Conservation (phyloP, 805 yeast genomes). For the Lachancea kluyveri region DNA sequence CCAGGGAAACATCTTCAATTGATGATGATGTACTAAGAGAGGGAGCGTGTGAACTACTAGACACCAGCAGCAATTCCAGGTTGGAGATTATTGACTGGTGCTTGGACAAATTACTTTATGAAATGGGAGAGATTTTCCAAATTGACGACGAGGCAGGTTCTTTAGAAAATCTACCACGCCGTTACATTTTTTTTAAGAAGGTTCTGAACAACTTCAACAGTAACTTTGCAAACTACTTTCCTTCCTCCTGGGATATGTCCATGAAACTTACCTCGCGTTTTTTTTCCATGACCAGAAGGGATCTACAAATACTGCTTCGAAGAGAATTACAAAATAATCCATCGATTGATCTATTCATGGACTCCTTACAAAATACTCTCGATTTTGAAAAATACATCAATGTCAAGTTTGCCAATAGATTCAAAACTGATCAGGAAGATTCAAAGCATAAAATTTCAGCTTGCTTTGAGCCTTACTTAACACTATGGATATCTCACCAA, state of each 20-base stretch:
- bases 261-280: constrained; percentile 54
- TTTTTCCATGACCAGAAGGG: constrained; percentile 62
- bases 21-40: constrained; percentile 30
- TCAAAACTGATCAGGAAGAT: constrained; percentile 27
- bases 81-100: constrained; percentile 69
- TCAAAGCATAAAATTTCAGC: constrained; percentile 40
- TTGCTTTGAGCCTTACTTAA: constrained; percentile 80
- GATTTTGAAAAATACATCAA: constrained; percentile 78
- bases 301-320: constrained; percentile 49
- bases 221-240: constrained; percentile 51
- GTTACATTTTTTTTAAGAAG: constrained; percentile 77
- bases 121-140: constrained; percentile 68
- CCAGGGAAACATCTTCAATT: constrained; percentile 14
- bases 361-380: constrained; percentile 65
- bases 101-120: constrained; percentile 60
- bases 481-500: constrained; percentile 83
- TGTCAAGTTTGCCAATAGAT: constrained; percentile 47
- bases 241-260: constrained; percentile 65
- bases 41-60: constrained; percentile 71
- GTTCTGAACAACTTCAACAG: constrained; percentile 54
- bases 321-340: constrained; percentile 37
- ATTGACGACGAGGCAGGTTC: constrained; percentile 91
- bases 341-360: constrained; percentile 60
- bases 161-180: constrained; percentile 73
- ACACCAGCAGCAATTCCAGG: constrained; percentile 53